Base-by-base conservation (phyloP, 2,329 filamentous ascomycete species). In the Aureobasidium uvarum region DNA sequence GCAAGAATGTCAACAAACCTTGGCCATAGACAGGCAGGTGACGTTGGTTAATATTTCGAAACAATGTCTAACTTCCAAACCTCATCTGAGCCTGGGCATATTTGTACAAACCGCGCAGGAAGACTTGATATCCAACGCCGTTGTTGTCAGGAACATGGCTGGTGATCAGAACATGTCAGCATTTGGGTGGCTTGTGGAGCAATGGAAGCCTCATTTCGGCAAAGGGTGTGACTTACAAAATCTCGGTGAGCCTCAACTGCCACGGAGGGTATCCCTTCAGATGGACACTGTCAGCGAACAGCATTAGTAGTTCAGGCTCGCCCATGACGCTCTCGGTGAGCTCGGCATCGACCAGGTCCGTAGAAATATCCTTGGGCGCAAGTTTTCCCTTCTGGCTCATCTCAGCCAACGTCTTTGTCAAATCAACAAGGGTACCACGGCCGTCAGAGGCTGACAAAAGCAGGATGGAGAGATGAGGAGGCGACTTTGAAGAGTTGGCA, bases 191-290 rank as follows among this genome's bases (percentile, higher is more conserved):
- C 13, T 52, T 54, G 46, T 63, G 60, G 36, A 63, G 58, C 33
- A 62, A 39, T 33, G 45, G 58, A 6, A 62, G 45, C 45, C 58
- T 62, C 58, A 18, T 62, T 31, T 5, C 45, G 45, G 18, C 64
- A 25, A 43, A 39, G 25, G 50, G 25, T 46, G 23, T 55, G 45
- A 84, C 85, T 75, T 81, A 86, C 74, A 93, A 97, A 66, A 99
- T 97, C 81, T 99, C 95, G 0, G 93, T 97, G 74, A 99, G 80
- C 50, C 95, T 86, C 68, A 98, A 85, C 78, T 97, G 95, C 95
- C 95, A 99, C 0, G 95, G 95, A 11, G 95, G 95, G 75, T 98
- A 99, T 11, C 95, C 92, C 63, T 92, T 88, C 51, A 99, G 79
- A 74, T 92, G 88, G 63, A 98, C 86, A 58, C 87, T 86, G 4